Evolutionary conservation across 345 rosid genomes (phyloP), one percentile per base, ranked within the genome.

Genomic region (Raphanus raphanistrum): DNA sequence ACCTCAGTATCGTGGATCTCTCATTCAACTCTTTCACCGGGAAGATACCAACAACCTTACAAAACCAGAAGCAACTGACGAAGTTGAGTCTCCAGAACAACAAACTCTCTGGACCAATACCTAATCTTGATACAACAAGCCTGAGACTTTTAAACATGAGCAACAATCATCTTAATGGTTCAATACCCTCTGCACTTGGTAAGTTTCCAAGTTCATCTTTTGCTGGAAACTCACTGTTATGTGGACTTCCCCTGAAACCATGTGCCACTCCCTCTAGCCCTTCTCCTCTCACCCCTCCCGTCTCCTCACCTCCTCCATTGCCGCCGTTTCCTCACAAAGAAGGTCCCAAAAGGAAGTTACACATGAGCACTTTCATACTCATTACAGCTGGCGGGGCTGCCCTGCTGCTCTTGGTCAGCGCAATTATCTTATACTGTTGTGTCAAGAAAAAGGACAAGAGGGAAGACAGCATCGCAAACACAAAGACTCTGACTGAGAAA

Each of bases 161-260:
- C 82, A 83, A 84, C 79, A 93, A 93, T 68, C 82, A 86, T 80
- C 88, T 93, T 48, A 84, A 81, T 54, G 98, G 98, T 64, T 80
- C 88, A 10, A 84, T 93, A 68, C 97, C 98, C 3, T 65, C 68
- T 13, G 69, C 88, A 21, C 91, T 93, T 75, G 83, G 84, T 70
- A 81, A 81, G 16, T 93, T 90, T 71, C 89, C 96, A 4, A 84
- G 81, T 78, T 88, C 97, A 43, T 86, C 95, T 33, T 93, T 93
- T 81, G 62, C 64, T 4, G 97, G 97, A 52, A 93, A 93, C 85
- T 29, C 83, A 63, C 63, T 76, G 57, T 80, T 90, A 60, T 88
- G 94, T 80, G 97, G 97, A 57, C 83, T 75, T 15, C 97, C 97
- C 26, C 80, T 91, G 28, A 77, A 79, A 72, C 76, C 88, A 27